A percentile compares a stretch with the other conserved stretches of the same genome.
phyloP scores from a whole-genome alignment of 148 eudicot species.

The Rhododendron kiyosumense region DNA sequence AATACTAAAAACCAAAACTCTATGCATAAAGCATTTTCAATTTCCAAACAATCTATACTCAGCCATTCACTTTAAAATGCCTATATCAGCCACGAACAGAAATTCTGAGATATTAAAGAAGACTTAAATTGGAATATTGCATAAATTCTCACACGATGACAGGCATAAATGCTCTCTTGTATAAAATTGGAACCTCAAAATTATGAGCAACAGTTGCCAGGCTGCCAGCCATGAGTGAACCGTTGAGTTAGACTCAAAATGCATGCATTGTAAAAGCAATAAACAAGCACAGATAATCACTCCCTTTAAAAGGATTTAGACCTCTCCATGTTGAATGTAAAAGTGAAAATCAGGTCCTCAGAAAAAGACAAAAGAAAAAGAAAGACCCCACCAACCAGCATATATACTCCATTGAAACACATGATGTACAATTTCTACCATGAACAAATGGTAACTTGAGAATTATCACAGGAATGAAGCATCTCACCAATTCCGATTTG shows the following conservation, averaged over 20 bases:
- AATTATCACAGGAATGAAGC: neutral
- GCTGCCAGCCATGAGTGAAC: neutral
- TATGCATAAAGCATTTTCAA: neutral
- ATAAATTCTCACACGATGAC: neutral
- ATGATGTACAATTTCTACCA: neutral
- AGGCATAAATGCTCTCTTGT: neutral
- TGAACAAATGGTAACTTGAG: neutral
- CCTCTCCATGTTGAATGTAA: neutral
- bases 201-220: neutral
- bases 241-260: neutral
- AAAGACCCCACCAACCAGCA: neutral
- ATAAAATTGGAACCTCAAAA: neutral
- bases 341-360: neutral
- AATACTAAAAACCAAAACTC: neutral
- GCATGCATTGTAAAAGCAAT: neutral
- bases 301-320: neutral
- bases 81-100: neutral
- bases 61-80: neutral
- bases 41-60: neutral
- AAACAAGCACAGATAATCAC: neutral
- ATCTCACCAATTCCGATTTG: constrained; percentile 83
- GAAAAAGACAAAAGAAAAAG: neutral
- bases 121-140: neutral
- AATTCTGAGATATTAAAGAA: neutral
- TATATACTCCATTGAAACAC: neutral